Conservation (phyloP, 768 basidiomycete species). For the Mycena chlorophos region DNA sequence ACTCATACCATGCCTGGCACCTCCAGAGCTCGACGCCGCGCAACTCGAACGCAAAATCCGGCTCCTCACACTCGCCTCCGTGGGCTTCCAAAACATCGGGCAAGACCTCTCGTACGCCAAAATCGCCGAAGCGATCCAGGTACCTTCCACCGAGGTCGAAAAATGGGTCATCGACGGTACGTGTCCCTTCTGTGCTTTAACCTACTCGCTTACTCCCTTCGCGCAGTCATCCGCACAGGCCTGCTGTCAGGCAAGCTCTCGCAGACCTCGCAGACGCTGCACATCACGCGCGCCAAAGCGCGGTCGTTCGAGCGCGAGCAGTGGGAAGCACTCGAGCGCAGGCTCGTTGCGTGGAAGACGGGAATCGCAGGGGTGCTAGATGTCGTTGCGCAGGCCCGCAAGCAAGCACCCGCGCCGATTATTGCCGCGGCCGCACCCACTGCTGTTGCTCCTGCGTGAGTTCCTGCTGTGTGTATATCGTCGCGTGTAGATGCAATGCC, state of each 20-base stretch:
- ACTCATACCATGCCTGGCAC: constrained; percentile 5
- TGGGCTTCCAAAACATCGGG: constrained; percentile 77
- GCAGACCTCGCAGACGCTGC: constrained; percentile 72
- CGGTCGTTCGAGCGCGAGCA: constrained; percentile 76
- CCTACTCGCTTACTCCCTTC: constrained; percentile 5
- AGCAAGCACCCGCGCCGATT: constrained; percentile 36
- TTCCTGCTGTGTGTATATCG: constrained; percentile 16
- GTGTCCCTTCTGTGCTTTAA: constrained; percentile 14
- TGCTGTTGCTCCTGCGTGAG: neutral
- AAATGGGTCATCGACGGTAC: constrained; percentile 86
- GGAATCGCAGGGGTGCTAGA: constrained; percentile 70
- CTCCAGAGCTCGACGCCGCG: constrained; percentile 53
- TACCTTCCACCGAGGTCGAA: constrained; percentile 68
- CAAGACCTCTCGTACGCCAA: constrained; percentile 69
- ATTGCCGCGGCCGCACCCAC: constrained; percentile 25
- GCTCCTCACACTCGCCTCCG: constrained; percentile 70
- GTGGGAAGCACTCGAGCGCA: constrained; percentile 77
- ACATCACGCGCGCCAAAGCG: constrained; percentile 70
- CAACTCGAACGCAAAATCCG: constrained; percentile 79
- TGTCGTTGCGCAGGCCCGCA: constrained; percentile 61
- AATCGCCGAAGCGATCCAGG: constrained; percentile 67
- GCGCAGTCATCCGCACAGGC: constrained; percentile 74
- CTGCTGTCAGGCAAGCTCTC: constrained; percentile 82
- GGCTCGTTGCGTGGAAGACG: constrained; percentile 75
- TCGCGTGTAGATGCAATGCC: neutral